A percentile compares a stretch with the other conserved stretches of the same genome.
These are phyloP conservation scores for Macrophomina tecta DNA, from an alignment of 2,329 filamentous ascomycete species.

Conservation along the genomic window DNA sequence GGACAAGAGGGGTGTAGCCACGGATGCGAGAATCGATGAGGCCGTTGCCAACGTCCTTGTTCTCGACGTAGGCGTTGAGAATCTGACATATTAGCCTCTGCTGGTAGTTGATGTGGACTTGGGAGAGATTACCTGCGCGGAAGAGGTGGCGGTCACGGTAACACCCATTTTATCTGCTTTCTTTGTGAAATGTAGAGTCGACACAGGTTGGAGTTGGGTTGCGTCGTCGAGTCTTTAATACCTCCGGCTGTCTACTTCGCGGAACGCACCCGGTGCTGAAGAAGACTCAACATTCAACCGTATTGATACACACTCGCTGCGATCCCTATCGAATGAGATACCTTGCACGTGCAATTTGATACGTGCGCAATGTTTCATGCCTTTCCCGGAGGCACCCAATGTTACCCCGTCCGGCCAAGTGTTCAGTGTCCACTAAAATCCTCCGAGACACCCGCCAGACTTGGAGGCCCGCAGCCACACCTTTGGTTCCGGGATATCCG, in stretches of 20 bases:
- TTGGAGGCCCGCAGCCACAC: too few relatives aligned
- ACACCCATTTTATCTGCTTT: not conserved
- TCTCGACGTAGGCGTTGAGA: slow-evolving; percentile 49
- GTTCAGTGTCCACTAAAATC: too few relatives aligned
- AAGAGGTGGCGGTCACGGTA: not conserved
- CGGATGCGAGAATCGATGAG: slow-evolving; percentile 62
- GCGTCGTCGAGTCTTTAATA: not conserved
- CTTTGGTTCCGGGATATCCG: too few relatives aligned
- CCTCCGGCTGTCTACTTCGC: not conserved
- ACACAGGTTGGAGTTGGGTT: not conserved
- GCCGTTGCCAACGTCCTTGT: slow-evolving; percentile 56
- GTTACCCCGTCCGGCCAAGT: too few relatives aligned
- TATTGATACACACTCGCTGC: too few relatives aligned
- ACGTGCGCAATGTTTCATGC: too few relatives aligned
- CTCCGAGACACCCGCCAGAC: too few relatives aligned
- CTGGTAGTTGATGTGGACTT: not conserved
- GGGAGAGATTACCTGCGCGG: not conserved
- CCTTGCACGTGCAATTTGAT: too few relatives aligned
- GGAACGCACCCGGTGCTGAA: too few relatives aligned
- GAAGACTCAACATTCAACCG: too few relatives aligned
- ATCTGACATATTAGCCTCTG: not conserved
- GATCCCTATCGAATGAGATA: too few relatives aligned
- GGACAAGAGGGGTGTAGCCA: slow-evolving; percentile 90
- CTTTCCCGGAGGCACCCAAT: too few relatives aligned
- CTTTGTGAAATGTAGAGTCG: not conserved